phyloP scores from a whole-genome alignment of 23 red algal genomes.

The Gracilaria gracilis region DNA sequence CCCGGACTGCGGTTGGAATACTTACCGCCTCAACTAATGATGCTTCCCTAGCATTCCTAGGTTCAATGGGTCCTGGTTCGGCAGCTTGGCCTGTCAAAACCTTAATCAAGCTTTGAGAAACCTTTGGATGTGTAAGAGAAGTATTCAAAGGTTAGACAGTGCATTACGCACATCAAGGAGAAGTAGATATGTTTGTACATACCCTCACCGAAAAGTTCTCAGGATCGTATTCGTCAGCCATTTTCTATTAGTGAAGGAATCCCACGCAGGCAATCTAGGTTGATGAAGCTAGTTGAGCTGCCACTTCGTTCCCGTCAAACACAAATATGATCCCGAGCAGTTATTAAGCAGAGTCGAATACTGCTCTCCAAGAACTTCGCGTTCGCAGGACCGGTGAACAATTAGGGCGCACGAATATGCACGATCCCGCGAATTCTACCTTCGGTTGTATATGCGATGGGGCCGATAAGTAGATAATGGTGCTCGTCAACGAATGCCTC shows the following conservation, averaged over 20 bases:
- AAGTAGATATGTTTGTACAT: constrained; percentile 4
- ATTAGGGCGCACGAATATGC: not conserved
- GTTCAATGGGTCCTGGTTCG: constrained; percentile 64
- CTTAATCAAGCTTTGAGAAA: constrained; percentile 65
- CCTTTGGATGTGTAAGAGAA: not conserved
- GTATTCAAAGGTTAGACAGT: not conserved
- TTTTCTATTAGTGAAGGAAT: not conserved
- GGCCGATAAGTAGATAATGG: too few species aligned
- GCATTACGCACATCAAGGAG: not conserved
- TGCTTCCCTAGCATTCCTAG: constrained; percentile 54
- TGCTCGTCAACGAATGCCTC: too few species aligned
- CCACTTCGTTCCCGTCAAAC: not conserved
- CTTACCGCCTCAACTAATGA: constrained; percentile 64
- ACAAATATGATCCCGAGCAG: not conserved
- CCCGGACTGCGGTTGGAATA: not conserved
- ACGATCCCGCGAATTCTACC: not conserved
- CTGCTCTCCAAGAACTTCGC: not conserved
- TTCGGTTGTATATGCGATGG: not conserved
- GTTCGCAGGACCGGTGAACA: not conserved
- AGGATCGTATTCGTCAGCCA: constrained; percentile 72
- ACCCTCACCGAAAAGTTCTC: constrained; percentile 67
- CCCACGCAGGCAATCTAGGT: not conserved
- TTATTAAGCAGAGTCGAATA: not conserved
- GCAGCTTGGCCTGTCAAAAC: constrained; percentile 60
- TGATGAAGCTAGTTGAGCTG: not conserved